Conservation (phyloP, 192 early-diverging fungal species). For the Thamnidium elegans region DNA sequence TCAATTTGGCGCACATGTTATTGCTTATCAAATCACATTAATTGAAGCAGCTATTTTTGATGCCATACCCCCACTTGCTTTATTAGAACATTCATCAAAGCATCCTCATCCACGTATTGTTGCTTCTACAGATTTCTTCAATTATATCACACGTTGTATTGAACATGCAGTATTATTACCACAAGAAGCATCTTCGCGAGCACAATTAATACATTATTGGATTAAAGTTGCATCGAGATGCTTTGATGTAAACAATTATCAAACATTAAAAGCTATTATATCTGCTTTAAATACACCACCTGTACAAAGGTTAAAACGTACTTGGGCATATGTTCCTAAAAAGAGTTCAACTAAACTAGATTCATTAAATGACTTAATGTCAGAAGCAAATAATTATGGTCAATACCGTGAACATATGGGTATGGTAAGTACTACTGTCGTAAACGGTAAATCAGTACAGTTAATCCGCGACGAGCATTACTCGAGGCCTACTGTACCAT, state of each 20-base stretch:
- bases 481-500: slow-evolving; percentile 65
- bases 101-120: slow-evolving; percentile 61
- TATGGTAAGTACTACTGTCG: slow-evolving; percentile 29
- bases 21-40: slow-evolving; percentile 66
- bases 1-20: slow-evolving; percentile 59
- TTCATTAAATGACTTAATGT: slow-evolving; percentile 55
- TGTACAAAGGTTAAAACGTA: slow-evolving; percentile 64
- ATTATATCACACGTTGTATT: slow-evolving; percentile 70
- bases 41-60: slow-evolving; percentile 69
- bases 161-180: slow-evolving; percentile 69
- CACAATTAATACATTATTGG: slow-evolving; percentile 68
- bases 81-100: slow-evolving; percentile 63
- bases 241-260: slow-evolving; percentile 65
- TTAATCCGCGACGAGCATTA: slow-evolving; percentile 32
- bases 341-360: slow-evolving; percentile 60
- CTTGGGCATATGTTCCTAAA: slow-evolving; percentile 69
- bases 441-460: slow-evolving; percentile 23
- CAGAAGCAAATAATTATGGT: slow-evolving; percentile 70
- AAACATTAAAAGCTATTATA: slow-evolving; percentile 68
- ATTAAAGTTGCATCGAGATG: slow-evolving; percentile 65
- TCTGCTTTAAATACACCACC: slow-evolving; percentile 69
- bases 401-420: slow-evolving; percentile 63
- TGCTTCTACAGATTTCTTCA: slow-evolving; percentile 75
- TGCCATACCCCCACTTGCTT: slow-evolving; percentile 55
- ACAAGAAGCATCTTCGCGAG: slow-evolving; percentile 53